Base-by-base conservation (phyloP, 441 rosid genomes). In the Hura crepitans region DNA sequence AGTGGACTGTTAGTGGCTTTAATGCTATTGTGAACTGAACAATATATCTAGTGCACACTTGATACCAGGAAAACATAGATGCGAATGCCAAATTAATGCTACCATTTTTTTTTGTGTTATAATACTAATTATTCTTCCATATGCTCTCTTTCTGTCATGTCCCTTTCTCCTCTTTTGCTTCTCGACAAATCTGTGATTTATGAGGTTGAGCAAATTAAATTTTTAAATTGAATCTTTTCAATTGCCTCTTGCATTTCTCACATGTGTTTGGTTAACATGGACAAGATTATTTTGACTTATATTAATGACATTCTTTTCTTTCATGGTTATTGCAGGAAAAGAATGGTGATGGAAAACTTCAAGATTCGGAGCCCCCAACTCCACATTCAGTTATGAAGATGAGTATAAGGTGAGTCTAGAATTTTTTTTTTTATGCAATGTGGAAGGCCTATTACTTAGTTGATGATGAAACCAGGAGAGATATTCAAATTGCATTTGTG, bases 341-440 rank as follows among this genome's bases (percentile, higher is more conserved):
- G 82, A 87, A 88, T 82, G 96, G 89, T 57, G 97, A 91, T 77
- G 78, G 75, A 55, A 96, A 87, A 83, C 77, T 84, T 82, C 97
- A 86, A 74, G 98, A 93, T 77, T 90, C 97, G 4, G 99, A 93
- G 92, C 97, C 99, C 72, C 89, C 88, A 72, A 93, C 98, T 77
- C 98, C 98, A 73, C 87, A 79, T 81, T 90, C 99, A 65, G 90
- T 80, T 70, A 75, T 85, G 75, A 96, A 88, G 84, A 87, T 90
- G 90, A 80, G 88, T 78, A 73, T 84, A 79, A 91, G 99, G 99
- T 96, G 71, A 79, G 83, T 78, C 12, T 18, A 55, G 30, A 69
- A 35, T 4, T 35, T 35, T 50, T 74, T 64, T 69, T 14, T 62
- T 75, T 27, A 37, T 56, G 30, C 50, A 25, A 10, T 10, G 3